Conservation (phyloP, 257 asterid species). For the Lycium ferocissimum region DNA sequence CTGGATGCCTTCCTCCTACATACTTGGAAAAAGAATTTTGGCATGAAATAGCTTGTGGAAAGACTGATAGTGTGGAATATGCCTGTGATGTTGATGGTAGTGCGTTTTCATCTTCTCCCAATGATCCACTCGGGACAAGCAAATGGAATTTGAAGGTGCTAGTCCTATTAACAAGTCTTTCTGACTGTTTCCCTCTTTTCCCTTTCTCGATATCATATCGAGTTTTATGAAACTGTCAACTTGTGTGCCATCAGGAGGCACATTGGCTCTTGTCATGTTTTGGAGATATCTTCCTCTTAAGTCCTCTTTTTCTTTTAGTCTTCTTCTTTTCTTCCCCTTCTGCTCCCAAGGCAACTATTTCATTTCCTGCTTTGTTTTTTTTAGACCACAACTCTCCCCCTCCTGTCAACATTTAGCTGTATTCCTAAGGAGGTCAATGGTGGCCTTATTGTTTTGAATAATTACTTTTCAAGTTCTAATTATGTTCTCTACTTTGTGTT, state of each 20-base stretch:
- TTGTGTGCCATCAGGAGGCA: neutral
- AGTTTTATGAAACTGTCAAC: neutral
- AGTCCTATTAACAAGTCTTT: slow-evolving; percentile 34
- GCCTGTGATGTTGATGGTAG: slow-evolving; percentile 99
- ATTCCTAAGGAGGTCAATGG: neutral
- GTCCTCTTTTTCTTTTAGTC: neutral
- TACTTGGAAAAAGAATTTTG: slow-evolving; percentile 97
- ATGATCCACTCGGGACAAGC: slow-evolving; percentile 88
- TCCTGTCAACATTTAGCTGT: neutral
- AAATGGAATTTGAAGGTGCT: slow-evolving; percentile 97
- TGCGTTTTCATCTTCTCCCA: slow-evolving; percentile 91
- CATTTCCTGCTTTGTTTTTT: slow-evolving; percentile 19
- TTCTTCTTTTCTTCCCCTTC: neutral
- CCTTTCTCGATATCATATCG: neutral
- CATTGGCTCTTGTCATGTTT: neutral
- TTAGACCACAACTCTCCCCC: slow-evolving; percentile 23
- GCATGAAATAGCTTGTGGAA: slow-evolving; percentile 96
- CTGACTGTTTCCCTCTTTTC: neutral
- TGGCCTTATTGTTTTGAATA: neutral
- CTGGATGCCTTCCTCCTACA: slow-evolving; percentile 90
- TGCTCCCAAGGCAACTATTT: slow-evolving; percentile 13
- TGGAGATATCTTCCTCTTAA: neutral
- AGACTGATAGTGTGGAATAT: slow-evolving; percentile 98
- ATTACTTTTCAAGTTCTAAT: neutral
- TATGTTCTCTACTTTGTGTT: slow-evolving; percentile 29